Conservation (phyloP, 371 early-diverging fungal genomes). For the Lichtheimia hyalospora region DNA sequence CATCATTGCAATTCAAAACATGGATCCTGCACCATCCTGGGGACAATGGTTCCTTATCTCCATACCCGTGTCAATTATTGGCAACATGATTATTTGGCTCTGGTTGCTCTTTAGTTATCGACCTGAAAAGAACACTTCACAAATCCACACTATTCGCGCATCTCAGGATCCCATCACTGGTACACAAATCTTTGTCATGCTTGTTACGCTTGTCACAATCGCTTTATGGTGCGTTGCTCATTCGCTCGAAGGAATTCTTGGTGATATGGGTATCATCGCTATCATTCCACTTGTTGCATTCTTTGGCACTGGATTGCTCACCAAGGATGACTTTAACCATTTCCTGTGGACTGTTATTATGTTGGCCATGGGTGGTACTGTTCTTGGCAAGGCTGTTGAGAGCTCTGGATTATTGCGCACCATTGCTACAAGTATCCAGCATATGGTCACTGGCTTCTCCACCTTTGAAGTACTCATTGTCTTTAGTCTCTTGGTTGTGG, state of each 20-base stretch:
- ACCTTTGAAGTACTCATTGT: slow-evolving; percentile 68
- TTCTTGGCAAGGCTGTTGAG: slow-evolving; percentile 80
- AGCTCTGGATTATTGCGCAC: slow-evolving; percentile 71
- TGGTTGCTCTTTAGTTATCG: slow-evolving; percentile 60
- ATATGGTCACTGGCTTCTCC: slow-evolving; percentile 60
- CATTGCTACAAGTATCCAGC: slow-evolving; percentile 73
- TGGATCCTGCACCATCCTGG: slow-evolving; percentile 75
- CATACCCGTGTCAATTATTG: slow-evolving; percentile 60
- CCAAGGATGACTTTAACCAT: slow-evolving; percentile 82
- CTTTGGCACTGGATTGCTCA: slow-evolving; percentile 75
- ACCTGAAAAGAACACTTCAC: slow-evolving; percentile 61
- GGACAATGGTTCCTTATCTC: slow-evolving; percentile 64
- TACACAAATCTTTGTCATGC: slow-evolving; percentile 62
- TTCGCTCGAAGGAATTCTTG: slow-evolving; percentile 58
- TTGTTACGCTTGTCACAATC: slow-evolving; percentile 72
- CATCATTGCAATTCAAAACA: slow-evolving; percentile 72
- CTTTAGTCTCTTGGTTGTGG: slow-evolving; percentile 69
- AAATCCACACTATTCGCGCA: slow-evolving; percentile 56
- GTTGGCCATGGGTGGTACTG: slow-evolving; percentile 85
- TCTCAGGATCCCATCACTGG: slow-evolving; percentile 54
- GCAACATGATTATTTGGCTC: slow-evolving; percentile 72
- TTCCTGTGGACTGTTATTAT: slow-evolving; percentile 77
- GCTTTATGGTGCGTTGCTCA: slow-evolving; percentile 77
- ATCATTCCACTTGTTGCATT: slow-evolving; percentile 78
- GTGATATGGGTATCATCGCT: slow-evolving; percentile 84